These are phyloP conservation scores for Chytriomyces hyalinus DNA, from an alignment of 192 early-diverging fungal genomes.

Conservation along the genomic window DNA sequence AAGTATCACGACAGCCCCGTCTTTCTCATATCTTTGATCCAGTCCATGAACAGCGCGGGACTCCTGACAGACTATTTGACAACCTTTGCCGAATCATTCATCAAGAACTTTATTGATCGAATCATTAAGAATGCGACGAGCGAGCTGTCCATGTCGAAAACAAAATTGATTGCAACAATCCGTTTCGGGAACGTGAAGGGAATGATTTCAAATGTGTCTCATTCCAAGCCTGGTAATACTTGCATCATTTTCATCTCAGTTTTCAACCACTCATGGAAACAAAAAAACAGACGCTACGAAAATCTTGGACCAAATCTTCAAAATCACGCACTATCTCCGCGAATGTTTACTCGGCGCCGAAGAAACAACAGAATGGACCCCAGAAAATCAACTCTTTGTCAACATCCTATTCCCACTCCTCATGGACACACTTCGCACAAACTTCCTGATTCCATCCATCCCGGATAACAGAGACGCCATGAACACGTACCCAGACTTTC, in stretches of 20 bases:
- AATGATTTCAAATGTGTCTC: not conserved
- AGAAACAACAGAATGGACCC: constrained; percentile 12
- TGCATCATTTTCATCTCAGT: not conserved
- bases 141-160: constrained; percentile 7
- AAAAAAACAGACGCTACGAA: not conserved
- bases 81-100: constrained; percentile 13
- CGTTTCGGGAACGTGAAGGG: constrained; percentile 7
- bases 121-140: constrained; percentile 10
- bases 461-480: constrained; percentile 20
- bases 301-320: constrained; percentile 18
- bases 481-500: constrained; percentile 15
- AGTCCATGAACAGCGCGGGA: constrained; percentile 27
- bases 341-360: constrained; percentile 21
- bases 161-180: constrained; percentile 17
- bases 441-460: constrained; percentile 12
- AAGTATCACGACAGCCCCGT: constrained; percentile 29
- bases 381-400: constrained; percentile 32
- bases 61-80: constrained; percentile 22
- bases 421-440: not conserved
- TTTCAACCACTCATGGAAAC: not conserved
- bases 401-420: constrained; percentile 7
- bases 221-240: not conserved
- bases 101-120: not conserved
- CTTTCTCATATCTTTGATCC: constrained; percentile 12
- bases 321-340: constrained; percentile 4